Conservation (phyloP, 352 stramenopile genomes). For the Porosira glacialis region DNA sequence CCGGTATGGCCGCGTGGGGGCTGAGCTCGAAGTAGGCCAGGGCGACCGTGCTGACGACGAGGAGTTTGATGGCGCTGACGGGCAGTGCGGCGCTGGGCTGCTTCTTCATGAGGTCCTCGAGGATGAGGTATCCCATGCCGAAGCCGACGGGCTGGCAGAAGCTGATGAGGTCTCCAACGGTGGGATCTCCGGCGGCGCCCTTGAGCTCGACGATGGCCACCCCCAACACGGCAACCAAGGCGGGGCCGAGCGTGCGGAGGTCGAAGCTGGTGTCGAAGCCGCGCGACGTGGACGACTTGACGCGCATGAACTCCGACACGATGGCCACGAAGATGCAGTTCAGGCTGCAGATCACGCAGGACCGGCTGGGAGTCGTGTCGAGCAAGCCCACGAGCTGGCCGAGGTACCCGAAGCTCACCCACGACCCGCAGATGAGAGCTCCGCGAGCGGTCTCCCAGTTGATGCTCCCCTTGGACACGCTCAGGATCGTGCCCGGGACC, state of each 20-base stretch:
- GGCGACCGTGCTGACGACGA: conserved; percentile 45
- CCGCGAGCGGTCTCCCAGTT: conserved; percentile 50
- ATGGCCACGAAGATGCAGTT: conserved; percentile 74
- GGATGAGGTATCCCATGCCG: conserved; percentile 66
- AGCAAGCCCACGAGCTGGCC: conserved; percentile 65
- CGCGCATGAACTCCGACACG: conserved; percentile 52
- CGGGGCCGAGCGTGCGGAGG: conserved; percentile 50
- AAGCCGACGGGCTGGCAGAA: conserved; percentile 77
- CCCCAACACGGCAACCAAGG: conserved; percentile 53
- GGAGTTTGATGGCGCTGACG: conserved; percentile 58
- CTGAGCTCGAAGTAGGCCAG: conserved; percentile 50
- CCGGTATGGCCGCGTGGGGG: conserved; percentile 32
- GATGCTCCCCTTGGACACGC: conserved; percentile 34
- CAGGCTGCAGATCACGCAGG: conserved; percentile 71
- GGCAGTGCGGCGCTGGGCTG: conserved; percentile 60
- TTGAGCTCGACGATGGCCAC: conserved; percentile 71
- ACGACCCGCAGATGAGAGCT: conserved; percentile 57
- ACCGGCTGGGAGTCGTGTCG: conserved; percentile 59
- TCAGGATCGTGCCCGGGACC: conserved; percentile 43
- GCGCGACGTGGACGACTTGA: conserved; percentile 25
- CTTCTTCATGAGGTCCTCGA: conserved; percentile 68
- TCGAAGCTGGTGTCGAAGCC: conserved; percentile 47
- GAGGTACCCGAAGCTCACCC: conserved; percentile 69
- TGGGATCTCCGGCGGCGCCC: conserved; percentile 53
- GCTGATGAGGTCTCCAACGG: conserved; percentile 55